Evolutionary conservation across 2,329 filamentous ascomycete genomes (phyloP), one percentile per base, ranked within the genome.

Genomic region (Talaromyces verruculosus): DNA sequence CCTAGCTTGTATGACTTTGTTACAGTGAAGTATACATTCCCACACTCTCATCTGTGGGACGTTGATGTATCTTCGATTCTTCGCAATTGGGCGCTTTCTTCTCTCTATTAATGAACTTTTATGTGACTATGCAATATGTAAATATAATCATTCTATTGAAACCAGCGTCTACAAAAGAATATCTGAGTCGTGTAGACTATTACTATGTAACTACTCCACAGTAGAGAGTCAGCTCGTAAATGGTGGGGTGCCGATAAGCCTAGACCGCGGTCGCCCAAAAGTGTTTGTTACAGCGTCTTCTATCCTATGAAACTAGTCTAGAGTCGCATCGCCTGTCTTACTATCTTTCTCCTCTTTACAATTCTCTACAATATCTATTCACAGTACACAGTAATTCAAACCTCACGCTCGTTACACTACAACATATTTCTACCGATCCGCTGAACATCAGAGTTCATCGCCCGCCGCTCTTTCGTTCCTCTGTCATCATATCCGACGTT

Each of bases 171-270:
- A 11, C 28, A 33, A 19, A 33, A 33, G 30, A 53, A 19, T 15
- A 4, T 3, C n/a, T 25, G 49, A 53, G 49, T 33, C 28, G 25
- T 51, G 30, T 33, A 33, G 7, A 33, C 30, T 33, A 17, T 25
- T 8, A 51, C 25, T 8, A 6, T 17, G 45, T 53, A 53, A 25
- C 10, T 49, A 51, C 17, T n/a, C 25, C 25, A 25, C 4, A 25
- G 7, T 35, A 13, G 5, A 17, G 33, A 19, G n/a, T 22, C 53
- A 37, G 19, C 33, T 37, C 19, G 33, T 35, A 37, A 22, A 30
- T 15, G 33, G 59, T 61, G 59, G 59, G 43, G 17, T 30, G 41
- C 5, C 19, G 60, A 62, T 35, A 62, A 61, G 59, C 19, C 60
- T 62, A 51, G 60, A 62, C 60, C 33, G 60, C 13, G 19, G 43